Evolutionary conservation across 2,329 filamentous ascomycete genomes (phyloP), one percentile per base, ranked within the genome.

Genomic region (Aureobasidium sp.): DNA sequence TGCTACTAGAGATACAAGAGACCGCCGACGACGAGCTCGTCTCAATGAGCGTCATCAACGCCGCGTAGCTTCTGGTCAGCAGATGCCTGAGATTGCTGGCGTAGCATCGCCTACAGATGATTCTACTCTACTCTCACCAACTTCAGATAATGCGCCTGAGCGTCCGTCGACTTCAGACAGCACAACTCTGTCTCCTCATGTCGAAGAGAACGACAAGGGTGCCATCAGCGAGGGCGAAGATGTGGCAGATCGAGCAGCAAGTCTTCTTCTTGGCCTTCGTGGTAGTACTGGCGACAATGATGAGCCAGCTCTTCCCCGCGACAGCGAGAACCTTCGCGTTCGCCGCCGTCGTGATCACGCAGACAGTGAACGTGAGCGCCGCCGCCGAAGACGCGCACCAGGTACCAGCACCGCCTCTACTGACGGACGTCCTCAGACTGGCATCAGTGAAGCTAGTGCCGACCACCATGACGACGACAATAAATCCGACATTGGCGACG

Each of bases 31-130:
- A 63, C 85, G 93, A 67, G 91, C 92, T 42, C 83, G 93, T 61
- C 83, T 97, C 68, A 95, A 96, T 82, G 92, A 96, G 71, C 83
- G 87, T 32, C 91, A 97, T 71, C 90, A 96, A 76, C 89, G 94
- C 36, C 89, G 93, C 64, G 84, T 97, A 58, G 91, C 93, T 17
- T 93, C 88, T 20, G 93, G 92, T 9, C 91, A 96, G 70, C 84
- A 93, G 70, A 88, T 95, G n/a, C 90, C 89, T 1, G 91, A 96
- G 17, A 36, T 66, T 10, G 55, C 60, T 9, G 73, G 15, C 62
- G 61, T 61, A n/a, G 32, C 50, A 17, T 42, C 36, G 23, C 56
- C 52, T 27, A 64, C 23, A 47, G 66, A 64, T 7, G 64, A 63
- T 23, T 39, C 44, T 1, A 15, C 41, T n/a, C 56, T 72, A 41